Base-by-base conservation (phyloP, 306 rosid species). In the Cicer pinnatifidum region DNA sequence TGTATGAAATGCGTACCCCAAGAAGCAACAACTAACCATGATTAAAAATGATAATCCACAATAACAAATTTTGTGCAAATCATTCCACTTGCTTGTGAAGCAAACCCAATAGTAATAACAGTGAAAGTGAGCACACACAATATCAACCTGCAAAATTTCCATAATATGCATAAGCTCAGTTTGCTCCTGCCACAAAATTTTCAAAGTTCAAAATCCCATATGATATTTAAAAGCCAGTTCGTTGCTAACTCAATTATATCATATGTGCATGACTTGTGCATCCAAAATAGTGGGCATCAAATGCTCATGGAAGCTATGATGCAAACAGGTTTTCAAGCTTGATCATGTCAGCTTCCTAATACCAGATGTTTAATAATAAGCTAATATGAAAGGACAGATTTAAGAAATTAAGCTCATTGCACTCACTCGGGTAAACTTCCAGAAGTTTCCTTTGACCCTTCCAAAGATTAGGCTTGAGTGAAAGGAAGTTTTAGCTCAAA, bases 401-500 rank as follows among this genome's bases (percentile, higher is more conserved):
- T 75, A 65, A 62, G 47, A 54, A 75, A 19, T 35, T 57, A 37
- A 63, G 73, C 71, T 44, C 45, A 63, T 53, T 38, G 62, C 1
- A 28, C 33, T 28, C 50, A 63, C n/a, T 11, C 12, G 16, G 41
- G 39, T 28, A 19, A 70, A 13, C 8, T 63, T 41, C 43, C 46
- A 70, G 20, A 56, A 10, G 19, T 68, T 75, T 53, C 81, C 65
- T 63, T 13, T 71, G 50, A 46, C 19, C 9, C 15, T 9, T 81
- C 41, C 43, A 54, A 17, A 10, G 37, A 54, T 75, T 38, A 62
- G 69, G 54, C 50, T 53, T 44, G 46, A 58, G 45, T 6, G 39
- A 59, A 11, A 12, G 57, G 70, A 35, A 50, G 20, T 17, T 38
- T 74, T 74, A 54, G 70, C 75, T 77, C 71, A 82, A 10, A 78